Percentiles rank a stretch among this genome's conserved stretches.
Conservation (phyloP, 2,329 filamentous ascomycete genomes). For the Diplodia scrobiculata region DNA sequence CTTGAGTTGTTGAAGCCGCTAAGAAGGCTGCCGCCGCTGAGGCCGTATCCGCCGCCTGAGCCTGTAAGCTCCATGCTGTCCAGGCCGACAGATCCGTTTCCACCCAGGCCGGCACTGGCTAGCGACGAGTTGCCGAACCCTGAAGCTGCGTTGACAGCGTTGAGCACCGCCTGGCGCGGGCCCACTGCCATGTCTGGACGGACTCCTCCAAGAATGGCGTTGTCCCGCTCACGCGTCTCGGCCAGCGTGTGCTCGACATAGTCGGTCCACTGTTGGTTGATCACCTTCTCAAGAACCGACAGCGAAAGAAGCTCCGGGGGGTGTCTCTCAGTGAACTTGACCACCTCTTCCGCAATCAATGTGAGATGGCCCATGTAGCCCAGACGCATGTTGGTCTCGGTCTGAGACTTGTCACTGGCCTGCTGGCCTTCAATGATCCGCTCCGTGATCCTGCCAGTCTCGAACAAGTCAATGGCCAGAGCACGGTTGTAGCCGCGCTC, state of each 20-base stretch:
- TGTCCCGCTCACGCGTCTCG: constrained; percentile 92
- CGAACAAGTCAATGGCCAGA: constrained; percentile 89
- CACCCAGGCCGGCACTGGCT: constrained; percentile 78
- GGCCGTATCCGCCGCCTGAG: constrained; percentile 63
- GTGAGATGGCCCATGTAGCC: constrained; percentile 99
- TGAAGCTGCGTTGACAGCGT: constrained; percentile 59
- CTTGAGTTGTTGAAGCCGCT: constrained; percentile 94
- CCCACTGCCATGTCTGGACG: constrained; percentile 86
- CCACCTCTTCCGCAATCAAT: constrained; percentile 94
- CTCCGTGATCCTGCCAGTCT: constrained; percentile 83
- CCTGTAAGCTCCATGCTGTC: constrained; percentile 68
- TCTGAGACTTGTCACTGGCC: constrained; percentile 82
- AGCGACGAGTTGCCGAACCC: constrained; percentile 66
- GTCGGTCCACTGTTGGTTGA: constrained; percentile 86
- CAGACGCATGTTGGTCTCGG: constrained; percentile 81
- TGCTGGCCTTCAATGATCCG: constrained; percentile 89
- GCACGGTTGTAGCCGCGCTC: constrained; percentile 90
- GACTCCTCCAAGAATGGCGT: constrained; percentile 95
- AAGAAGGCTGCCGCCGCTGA: constrained; percentile 73
- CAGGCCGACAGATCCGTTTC: constrained; percentile 57
- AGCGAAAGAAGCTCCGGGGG: constrained; percentile 84
- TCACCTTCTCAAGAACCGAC: constrained; percentile 81
- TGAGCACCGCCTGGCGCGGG: constrained; percentile 69
- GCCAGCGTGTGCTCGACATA: constrained; percentile 93
- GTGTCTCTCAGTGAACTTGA: constrained; percentile 96